Evolutionary conservation across 305 asterid genomes (phyloP).

Genomic region (Solanum hybrid): DNA sequence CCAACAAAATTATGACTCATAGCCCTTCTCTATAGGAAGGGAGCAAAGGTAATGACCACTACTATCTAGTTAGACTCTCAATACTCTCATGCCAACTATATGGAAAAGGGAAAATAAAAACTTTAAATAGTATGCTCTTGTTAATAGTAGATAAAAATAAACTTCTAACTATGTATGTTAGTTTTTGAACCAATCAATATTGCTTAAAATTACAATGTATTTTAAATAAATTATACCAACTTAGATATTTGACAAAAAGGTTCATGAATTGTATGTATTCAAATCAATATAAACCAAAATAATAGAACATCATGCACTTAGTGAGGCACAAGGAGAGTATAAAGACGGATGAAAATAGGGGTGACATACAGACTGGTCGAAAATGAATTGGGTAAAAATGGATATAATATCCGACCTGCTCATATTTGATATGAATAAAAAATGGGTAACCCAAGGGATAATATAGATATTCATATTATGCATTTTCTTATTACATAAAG

Average conservation of each 20-base stretch:
- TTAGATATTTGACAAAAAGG: background rate
- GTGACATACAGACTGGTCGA: background rate
- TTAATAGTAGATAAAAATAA: background rate
- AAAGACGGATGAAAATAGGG: background rate
- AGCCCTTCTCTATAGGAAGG: background rate
- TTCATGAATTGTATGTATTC: background rate
- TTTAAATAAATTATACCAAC: background rate
- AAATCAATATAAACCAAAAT: background rate
- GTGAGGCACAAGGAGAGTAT: background rate
- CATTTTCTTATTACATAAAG: background rate
- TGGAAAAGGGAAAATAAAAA: background rate
- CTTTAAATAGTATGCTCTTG: background rate
- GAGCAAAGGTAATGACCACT: background rate
- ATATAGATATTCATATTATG: no score
- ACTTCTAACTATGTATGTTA: background rate
- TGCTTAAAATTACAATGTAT: background rate
- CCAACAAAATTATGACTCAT: constrained; percentile 4
- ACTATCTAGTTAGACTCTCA: background rate
- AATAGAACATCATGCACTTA: background rate
- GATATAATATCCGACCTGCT: background rate
- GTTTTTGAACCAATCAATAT: background rate
- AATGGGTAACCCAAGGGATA: no score
- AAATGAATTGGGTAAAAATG: no score
- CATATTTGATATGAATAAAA: no score
- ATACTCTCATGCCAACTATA: background rate